Evolutionary conservation across 1,139 yeast species (phyloP).

Genomic region (Geotrichum fermentans): DNA sequence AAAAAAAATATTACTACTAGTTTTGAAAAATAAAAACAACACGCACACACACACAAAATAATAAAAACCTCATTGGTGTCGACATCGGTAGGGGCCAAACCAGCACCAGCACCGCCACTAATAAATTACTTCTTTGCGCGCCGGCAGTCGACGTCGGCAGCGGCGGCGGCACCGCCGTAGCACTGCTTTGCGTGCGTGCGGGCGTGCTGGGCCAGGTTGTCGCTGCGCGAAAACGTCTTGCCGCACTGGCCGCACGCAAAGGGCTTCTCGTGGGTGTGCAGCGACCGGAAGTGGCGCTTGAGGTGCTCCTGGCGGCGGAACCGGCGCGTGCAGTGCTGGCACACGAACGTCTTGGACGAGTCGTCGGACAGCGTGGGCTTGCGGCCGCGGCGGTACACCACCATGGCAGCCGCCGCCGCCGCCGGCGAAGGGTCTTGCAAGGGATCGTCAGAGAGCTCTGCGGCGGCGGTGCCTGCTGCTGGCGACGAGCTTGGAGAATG

Average conservation of each 20-base stretch:
- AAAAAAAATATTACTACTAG: too few relatives aligned
- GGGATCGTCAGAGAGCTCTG: too few relatives aligned
- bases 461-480: too few relatives aligned
- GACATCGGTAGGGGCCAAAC: too few relatives aligned
- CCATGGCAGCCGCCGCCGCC: too few relatives aligned
- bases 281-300: slow-evolving; percentile 70
- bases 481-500: too few relatives aligned
- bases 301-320: slow-evolving; percentile 78
- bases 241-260: slow-evolving; percentile 63
- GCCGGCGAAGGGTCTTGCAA: too few relatives aligned
- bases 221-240: slow-evolving; percentile 70
- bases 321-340: slow-evolving; percentile 35
- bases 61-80: too few relatives aligned
- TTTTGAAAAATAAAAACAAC: too few relatives aligned
- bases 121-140: too few relatives aligned
- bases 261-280: slow-evolving; percentile 68
- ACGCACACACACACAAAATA: too few relatives aligned
- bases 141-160: not conserved
- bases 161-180: not conserved
- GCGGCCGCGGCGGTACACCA: slow-evolving; percentile 37
- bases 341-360: slow-evolving; percentile 31
- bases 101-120: too few relatives aligned
- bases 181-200: slow-evolving; percentile 52
- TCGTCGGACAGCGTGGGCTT: slow-evolving; percentile 25
- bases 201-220: slow-evolving; percentile 69